phyloP scores from a whole-genome alignment of 148 eudicot genomes.

The Rhododendron molle region DNA sequence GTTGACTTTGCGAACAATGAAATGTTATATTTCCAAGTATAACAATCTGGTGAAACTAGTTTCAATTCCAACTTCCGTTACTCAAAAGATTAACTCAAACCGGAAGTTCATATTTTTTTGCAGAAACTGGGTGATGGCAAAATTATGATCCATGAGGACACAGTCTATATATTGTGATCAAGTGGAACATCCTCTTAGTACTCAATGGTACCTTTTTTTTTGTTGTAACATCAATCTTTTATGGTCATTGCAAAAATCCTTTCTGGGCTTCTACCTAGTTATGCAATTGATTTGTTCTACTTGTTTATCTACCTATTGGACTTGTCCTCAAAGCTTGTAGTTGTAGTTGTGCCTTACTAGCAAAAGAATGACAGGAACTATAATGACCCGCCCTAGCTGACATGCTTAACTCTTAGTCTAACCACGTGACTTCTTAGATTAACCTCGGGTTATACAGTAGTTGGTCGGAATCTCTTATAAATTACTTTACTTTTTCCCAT shows the following conservation, averaged over 20 bases:
- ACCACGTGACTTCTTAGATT: too few species aligned
- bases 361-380: not conserved
- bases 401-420: too few species aligned
- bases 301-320: not conserved
- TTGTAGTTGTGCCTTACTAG: too few species aligned
- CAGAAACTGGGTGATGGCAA: slow-evolving; percentile 19
- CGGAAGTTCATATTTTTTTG: not conserved
- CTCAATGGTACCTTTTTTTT: not conserved
- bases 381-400: too few species aligned
- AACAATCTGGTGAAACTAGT: not conserved
- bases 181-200: not conserved
- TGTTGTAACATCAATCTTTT: not conserved
- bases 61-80: not conserved
- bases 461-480: too few species aligned
- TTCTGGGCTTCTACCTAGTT: not conserved
- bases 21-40: not conserved
- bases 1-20: not conserved
- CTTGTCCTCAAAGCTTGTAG: not conserved
- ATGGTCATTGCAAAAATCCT: not conserved
- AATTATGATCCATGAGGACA: slow-evolving; percentile 14
- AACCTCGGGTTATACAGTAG: too few species aligned
- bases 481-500: too few species aligned
- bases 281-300: not conserved
- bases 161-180: slow-evolving; percentile 12
- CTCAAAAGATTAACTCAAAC: not conserved